phyloP scores from a whole-genome alignment of 2,329 filamentous ascomycete genomes.

The Fusarium mexicanum region DNA sequence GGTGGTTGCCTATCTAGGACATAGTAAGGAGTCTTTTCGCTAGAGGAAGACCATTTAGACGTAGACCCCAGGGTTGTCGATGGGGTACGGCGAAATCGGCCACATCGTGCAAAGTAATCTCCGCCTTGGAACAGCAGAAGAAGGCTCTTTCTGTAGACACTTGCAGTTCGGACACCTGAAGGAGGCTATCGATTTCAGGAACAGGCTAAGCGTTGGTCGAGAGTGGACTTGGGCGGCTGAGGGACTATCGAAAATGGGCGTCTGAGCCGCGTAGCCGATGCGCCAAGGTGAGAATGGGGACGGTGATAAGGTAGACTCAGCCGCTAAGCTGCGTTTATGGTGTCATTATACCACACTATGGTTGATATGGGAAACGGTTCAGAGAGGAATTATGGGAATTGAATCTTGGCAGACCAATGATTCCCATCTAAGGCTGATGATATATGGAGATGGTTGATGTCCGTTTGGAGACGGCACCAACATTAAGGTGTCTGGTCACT shows the following conservation, averaged over 20 bases:
- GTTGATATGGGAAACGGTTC: slow-evolving; percentile 11
- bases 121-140: slow-evolving; percentile 13
- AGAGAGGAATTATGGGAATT: slow-evolving; percentile 10
- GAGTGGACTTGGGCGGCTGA: slow-evolving; percentile 15
- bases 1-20: slow-evolving; percentile 38
- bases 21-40: slow-evolving; percentile 7
- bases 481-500: neutral
- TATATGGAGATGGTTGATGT: neutral
- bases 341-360: neutral
- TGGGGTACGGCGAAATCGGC: slow-evolving; percentile 9
- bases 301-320: neutral
- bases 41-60: neutral
- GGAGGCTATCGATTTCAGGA: slow-evolving; percentile 41
- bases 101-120: slow-evolving; percentile 28
- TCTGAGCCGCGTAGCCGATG: slow-evolving; percentile 23
- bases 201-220: slow-evolving; percentile 44
- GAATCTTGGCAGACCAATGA: slow-evolving; percentile 14
- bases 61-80: neutral
- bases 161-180: slow-evolving; percentile 11
- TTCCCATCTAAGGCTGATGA: neutral
- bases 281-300: slow-evolving; percentile 17
- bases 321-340: slow-evolving; percentile 9
- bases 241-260: slow-evolving; percentile 22
- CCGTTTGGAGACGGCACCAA: neutral
- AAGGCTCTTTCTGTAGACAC: slow-evolving; percentile 6